These are phyloP conservation scores for Apiospora rasikravindrae DNA, from an alignment of 2,329 filamentous ascomycete species.

Conservation along the genomic window DNA sequence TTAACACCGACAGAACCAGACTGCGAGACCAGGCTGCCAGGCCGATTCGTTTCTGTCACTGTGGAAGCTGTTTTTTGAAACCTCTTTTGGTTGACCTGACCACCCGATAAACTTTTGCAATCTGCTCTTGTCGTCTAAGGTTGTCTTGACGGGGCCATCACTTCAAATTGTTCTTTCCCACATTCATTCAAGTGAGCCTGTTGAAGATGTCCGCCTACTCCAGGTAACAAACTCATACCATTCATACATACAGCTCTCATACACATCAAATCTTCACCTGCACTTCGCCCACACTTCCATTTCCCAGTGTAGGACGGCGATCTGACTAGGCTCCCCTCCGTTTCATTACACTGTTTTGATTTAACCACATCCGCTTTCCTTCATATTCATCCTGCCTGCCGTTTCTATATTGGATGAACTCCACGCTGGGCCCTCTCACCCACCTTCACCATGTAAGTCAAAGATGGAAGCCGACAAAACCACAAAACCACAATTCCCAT, in stretches of 20 bases:
- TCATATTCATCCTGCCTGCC: neutral
- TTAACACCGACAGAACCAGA: neutral
- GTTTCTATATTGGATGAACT: neutral
- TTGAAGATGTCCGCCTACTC: neutral
- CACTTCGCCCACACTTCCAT: neutral
- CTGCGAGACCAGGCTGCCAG: neutral
- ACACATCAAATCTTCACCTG: neutral
- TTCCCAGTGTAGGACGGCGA: neutral
- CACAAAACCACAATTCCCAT: neutral
- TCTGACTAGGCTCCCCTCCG: neutral
- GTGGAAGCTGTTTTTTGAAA: neutral
- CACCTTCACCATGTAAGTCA: slow-evolving; percentile 21
- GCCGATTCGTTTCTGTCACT: neutral
- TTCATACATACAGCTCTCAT: neutral
- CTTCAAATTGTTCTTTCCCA: neutral
- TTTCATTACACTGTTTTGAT: neutral
- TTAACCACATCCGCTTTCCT: neutral
- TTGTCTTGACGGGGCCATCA: neutral
- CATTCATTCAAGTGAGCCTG: neutral
- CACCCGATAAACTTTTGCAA: neutral
- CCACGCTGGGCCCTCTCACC: neutral
- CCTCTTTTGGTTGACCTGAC: neutral
- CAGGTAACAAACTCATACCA: neutral
- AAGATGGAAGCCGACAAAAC: neutral
- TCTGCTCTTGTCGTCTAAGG: neutral